Evolutionary conservation across 2,329 filamentous ascomycete species (phyloP).

Genomic region (Juglanconis oblonga): DNA sequence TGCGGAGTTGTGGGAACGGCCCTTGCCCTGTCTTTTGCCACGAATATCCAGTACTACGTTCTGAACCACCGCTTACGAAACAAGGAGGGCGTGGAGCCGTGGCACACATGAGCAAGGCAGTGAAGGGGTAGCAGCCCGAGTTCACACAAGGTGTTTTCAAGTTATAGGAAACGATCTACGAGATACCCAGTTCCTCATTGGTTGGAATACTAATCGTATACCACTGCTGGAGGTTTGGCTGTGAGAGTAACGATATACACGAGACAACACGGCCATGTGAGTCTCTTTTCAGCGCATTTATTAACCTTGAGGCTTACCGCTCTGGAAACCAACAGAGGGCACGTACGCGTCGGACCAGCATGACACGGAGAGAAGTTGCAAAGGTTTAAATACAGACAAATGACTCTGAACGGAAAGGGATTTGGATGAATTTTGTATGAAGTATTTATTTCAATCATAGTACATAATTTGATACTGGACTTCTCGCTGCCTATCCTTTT

Average conservation of each 20-base stretch:
- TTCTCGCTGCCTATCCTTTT: too few species aligned
- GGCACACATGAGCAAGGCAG: not conserved
- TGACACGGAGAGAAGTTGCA: not conserved
- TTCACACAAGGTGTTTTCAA: not conserved
- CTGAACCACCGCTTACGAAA: constrained; percentile 2
- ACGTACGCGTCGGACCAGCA: too few species aligned
- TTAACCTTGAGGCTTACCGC: too few species aligned
- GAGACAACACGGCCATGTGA: too few species aligned
- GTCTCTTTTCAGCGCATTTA: too few species aligned
- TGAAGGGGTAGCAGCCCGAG: not conserved
- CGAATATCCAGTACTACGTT: constrained; percentile 2
- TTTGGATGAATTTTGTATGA: not conserved
- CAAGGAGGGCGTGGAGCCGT: not conserved
- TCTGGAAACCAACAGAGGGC: not conserved
- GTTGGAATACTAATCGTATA: too few species aligned
- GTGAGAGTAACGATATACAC: too few species aligned
- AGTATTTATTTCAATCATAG: not conserved
- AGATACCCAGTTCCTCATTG: too few species aligned
- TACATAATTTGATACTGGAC: not conserved
- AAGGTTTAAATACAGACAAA: not conserved
- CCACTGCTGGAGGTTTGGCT: too few species aligned
- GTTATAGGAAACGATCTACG: too few species aligned
- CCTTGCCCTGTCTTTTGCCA: not conserved
- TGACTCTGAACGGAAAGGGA: not conserved
- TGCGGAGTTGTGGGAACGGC: constrained; percentile 6